phyloP scores from a whole-genome alignment of 257 asterid genomes.

The Rehmannia glutinosa region DNA sequence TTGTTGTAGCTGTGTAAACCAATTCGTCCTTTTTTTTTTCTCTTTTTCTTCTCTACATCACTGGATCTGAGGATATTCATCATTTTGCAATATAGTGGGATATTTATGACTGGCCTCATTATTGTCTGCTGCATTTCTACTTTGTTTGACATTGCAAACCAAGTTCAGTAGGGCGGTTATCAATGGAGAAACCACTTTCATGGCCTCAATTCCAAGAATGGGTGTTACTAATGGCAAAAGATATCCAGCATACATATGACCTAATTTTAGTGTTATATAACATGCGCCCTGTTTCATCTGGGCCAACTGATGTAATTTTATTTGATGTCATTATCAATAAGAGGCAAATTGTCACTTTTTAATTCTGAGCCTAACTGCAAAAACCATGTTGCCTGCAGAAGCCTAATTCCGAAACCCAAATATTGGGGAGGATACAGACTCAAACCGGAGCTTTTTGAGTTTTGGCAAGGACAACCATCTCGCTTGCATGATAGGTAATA shows the following conservation, averaged over 20 bases:
- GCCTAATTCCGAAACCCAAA: constrained; percentile 57
- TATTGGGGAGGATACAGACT: constrained; percentile 86
- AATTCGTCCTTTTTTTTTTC: neutral
- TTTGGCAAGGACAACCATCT: constrained; percentile 90
- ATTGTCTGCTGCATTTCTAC: neutral
- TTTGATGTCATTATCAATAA: neutral
- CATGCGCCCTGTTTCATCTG: neutral
- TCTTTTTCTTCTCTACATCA: neutral
- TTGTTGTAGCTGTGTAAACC: neutral
- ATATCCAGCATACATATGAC: neutral
- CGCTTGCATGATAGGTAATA: constrained; percentile 59
- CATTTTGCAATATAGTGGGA: neutral
- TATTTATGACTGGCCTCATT: neutral
- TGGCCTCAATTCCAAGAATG: neutral
- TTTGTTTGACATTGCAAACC: neutral
- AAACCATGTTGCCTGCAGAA: constrained; percentile 34
- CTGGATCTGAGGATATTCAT: neutral
- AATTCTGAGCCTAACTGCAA: constrained; percentile 2
- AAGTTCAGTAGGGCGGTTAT: neutral
- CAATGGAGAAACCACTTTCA: neutral
- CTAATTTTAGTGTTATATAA: neutral
- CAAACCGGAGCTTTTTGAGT: constrained; percentile 68
- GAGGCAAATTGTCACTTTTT: neutral
- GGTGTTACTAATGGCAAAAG: neutral
- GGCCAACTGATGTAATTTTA: neutral